A percentile compares a stretch with the other conserved stretches of the same genome.
These are phyloP conservation scores for Tilletia walkeri DNA, from an alignment of 1,284 basidiomycete species.

Conservation along the genomic window DNA sequence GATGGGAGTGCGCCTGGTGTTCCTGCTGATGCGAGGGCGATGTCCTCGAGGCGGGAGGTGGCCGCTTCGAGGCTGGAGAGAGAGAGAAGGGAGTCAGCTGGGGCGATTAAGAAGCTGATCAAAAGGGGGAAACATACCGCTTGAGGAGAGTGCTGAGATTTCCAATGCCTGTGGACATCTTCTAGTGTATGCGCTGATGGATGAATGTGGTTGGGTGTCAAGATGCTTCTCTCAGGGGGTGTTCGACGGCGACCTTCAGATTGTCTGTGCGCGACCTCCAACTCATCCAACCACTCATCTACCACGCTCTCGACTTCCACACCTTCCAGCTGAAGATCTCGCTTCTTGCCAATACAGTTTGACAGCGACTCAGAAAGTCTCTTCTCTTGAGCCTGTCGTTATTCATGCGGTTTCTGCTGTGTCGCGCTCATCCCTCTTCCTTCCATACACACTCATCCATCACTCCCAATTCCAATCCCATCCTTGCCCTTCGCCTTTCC, in stretches of 20 bases:
- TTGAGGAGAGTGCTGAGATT: constrained; percentile 52
- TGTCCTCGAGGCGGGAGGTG: constrained; percentile 88
- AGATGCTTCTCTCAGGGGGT: background rate
- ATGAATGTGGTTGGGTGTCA: constrained; percentile 30
- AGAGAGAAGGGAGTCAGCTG: background rate
- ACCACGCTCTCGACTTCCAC: background rate
- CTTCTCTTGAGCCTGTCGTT: no score
- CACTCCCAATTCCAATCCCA: no score
- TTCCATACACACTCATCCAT: no score
- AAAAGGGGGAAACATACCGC: constrained; percentile 29
- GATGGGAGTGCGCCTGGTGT: constrained; percentile 1
- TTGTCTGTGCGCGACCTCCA: background rate
- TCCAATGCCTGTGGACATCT: constrained; percentile 37
- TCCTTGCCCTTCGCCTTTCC: no score
- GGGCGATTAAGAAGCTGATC: background rate
- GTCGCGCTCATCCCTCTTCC: no score
- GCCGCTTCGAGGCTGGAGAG: constrained; percentile 68
- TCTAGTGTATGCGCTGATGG: background rate
- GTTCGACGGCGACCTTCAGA: background rate
- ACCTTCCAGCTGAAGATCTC: no score
- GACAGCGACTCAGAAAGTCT: no score
- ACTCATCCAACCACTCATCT: background rate
- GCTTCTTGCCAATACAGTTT: no score
- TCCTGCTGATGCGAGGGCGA: constrained; percentile 63
- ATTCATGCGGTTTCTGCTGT: no score